These are phyloP conservation scores for Ophiocordyceps camponoti-rufipedis DNA, from an alignment of 2,329 filamentous ascomycete species.

Conservation along the genomic window DNA sequence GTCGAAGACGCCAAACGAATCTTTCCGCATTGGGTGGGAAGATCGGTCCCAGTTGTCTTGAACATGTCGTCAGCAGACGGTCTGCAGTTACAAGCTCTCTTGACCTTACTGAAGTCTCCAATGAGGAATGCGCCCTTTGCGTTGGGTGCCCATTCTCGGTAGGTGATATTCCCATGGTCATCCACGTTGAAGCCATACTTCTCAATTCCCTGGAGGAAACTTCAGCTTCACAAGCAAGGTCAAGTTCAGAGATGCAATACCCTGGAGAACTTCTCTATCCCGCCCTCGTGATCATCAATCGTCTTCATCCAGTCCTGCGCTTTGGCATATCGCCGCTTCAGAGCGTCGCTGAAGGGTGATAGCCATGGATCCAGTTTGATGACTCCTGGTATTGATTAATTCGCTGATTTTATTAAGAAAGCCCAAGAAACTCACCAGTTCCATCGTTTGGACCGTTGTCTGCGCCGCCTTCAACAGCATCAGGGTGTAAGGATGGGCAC, in stretches of 20 bases:
- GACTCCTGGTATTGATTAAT: constrained; percentile 42
- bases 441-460: constrained; percentile 45
- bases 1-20: constrained; percentile 74
- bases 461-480: constrained; percentile 17
- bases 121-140: constrained; percentile 69
- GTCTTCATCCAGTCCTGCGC: constrained; percentile 74
- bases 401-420: neutral
- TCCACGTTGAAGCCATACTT: constrained; percentile 72
- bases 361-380: constrained; percentile 80
- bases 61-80: constrained; percentile 10
- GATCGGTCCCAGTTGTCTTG: constrained; percentile 72
- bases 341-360: constrained; percentile 59
- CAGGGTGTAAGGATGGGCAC: neutral
- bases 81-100: neutral
- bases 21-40: constrained; percentile 73
- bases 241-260: constrained; percentile 20
- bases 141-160: constrained; percentile 94
- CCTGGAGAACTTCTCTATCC: constrained; percentile 78
- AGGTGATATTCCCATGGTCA: constrained; percentile 67
- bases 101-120: constrained; percentile 72
- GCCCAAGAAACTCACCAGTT: constrained; percentile 35
- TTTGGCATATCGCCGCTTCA: constrained; percentile 60
- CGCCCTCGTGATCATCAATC: constrained; percentile 70
- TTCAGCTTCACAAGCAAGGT: neutral
- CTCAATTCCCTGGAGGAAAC: constrained; percentile 52